Base-by-base conservation (phyloP, 73 alveolate species). In the Paramecium caudatum region DNA sequence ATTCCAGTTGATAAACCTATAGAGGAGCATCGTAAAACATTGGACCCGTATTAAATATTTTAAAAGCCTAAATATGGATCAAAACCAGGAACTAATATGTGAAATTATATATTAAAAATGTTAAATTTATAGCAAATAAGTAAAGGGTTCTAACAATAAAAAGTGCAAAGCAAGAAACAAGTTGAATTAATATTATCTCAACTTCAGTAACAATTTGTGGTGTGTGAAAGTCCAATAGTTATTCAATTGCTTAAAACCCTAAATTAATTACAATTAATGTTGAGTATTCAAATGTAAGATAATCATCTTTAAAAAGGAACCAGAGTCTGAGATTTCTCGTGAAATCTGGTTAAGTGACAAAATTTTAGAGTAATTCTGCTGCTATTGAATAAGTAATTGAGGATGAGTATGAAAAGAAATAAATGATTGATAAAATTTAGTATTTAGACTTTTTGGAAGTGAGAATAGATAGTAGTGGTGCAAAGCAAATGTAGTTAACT, bases 51-150 rank as follows among this genome's bases (percentile, higher is more conserved):
- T 23, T 55, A 55, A 55, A 27, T 5, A 23, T 27, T 55, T 43
- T 55, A 55, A 55, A 55, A 55, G 43, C 80, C 80, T 1, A 55
- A 43, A 55, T 55, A 27, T 13, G 80, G 80, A 55, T 37, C 30
- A 10, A 55, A 55, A 23, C 23, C 23, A 55, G 41, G 46, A 55
- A 19, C 80, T 55, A 6, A 55, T 55, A 21, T 55, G 23, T 55
- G 80, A 55, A 27, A 55, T 27, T 55, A 55, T n/a, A n/a, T n/a
- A 55, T 55, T 27, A 27, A 27, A 55, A 55, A 23, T 55, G 80
- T 55, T 55, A 55, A 55, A 55, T 23, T 55, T 55, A 23, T 23
- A 27, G 19, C 45, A 55, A 55, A 55, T 27, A 55, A 23, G 13
- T 55, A 55, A 46, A 21, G 27, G 15, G 15, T 46, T 46, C 61